These are phyloP conservation scores for Bocquillonia castaneifolia DNA, from an alignment of 441 rosid species.

Conservation along the genomic window DNA sequence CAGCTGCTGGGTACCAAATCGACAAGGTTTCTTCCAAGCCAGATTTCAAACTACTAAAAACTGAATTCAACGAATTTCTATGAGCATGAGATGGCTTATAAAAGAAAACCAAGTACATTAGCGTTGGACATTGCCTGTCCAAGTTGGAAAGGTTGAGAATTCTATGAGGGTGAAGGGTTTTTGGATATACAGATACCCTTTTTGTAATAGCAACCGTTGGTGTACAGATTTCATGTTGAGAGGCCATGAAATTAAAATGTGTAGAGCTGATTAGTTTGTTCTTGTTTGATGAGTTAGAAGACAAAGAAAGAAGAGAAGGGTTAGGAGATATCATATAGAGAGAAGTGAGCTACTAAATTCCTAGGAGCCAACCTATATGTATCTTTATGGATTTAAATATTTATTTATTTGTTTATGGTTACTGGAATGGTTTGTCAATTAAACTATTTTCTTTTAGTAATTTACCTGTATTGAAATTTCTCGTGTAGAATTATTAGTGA, in stretches of 20 bases:
- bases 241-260: conserved; percentile 2
- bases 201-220: conserved; percentile 11
- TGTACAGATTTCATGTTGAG: not conserved
- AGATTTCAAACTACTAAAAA: conserved; percentile 44
- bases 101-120: conserved; percentile 61
- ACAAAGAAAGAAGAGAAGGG: conserved; percentile 2
- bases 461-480: too few relatives aligned
- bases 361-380: conserved; percentile 33
- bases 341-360: conserved; percentile 21
- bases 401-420: not conserved
- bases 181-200: conserved; percentile 10
- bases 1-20: conserved; percentile 61
- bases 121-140: conserved; percentile 65
- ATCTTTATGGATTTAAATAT: conserved; percentile 24
- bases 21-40: conserved; percentile 59
- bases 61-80: conserved; percentile 28
- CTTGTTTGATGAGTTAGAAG: not conserved
- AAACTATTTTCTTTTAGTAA: too few relatives aligned
- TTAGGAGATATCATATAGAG: conserved; percentile 7
- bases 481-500: too few relatives aligned
- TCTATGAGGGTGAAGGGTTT: conserved; percentile 16
- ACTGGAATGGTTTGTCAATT: not conserved
- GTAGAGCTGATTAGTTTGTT: not conserved
- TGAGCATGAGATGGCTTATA: conserved; percentile 33
- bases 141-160: conserved; percentile 48